Evolutionary conservation across 768 basidiomycete genomes (phyloP).

Genomic region (Kwoniella bestiolae): DNA sequence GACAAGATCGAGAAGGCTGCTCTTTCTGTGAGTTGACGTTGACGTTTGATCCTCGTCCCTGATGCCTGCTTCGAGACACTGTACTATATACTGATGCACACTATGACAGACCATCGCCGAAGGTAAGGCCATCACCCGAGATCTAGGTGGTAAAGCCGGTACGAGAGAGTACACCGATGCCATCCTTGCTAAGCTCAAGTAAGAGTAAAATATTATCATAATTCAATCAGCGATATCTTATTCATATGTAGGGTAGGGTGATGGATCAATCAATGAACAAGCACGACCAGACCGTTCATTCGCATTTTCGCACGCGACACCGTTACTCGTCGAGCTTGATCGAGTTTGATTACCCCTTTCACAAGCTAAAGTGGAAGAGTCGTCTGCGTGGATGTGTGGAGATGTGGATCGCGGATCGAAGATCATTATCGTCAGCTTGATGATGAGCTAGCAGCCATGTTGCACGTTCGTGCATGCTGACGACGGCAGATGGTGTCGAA

Average conservation of each 20-base stretch:
- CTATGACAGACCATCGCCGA: slow-evolving; percentile 85
- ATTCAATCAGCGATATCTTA: background rate
- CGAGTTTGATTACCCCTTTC: too few relatives aligned
- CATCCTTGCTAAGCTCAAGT: slow-evolving; percentile 74
- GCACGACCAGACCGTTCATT: too few relatives aligned
- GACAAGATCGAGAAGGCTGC: slow-evolving; percentile 89
- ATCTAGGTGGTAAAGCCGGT: slow-evolving; percentile 88
- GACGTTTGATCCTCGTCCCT: background rate
- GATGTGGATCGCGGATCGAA: too few relatives aligned
- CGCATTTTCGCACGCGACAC: too few relatives aligned
- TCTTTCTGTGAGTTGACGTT: slow-evolving; percentile 68
- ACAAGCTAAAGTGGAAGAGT: too few relatives aligned
- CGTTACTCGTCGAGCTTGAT: too few relatives aligned
- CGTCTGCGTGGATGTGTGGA: too few relatives aligned
- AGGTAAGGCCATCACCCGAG: slow-evolving; percentile 92
- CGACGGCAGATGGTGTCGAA: too few relatives aligned
- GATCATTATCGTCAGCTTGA: too few relatives aligned
- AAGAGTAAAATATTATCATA: background rate
- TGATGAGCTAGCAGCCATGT: too few relatives aligned
- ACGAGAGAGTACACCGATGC: slow-evolving; percentile 88
- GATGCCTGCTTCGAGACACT: background rate
- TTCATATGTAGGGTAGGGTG: background rate
- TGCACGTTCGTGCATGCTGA: too few relatives aligned
- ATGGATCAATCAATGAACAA: background rate
- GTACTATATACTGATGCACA: background rate